Evolutionary conservation across 164 flowering plant genomes (phyloP).

Genomic region (Liriodendron chinense): DNA sequence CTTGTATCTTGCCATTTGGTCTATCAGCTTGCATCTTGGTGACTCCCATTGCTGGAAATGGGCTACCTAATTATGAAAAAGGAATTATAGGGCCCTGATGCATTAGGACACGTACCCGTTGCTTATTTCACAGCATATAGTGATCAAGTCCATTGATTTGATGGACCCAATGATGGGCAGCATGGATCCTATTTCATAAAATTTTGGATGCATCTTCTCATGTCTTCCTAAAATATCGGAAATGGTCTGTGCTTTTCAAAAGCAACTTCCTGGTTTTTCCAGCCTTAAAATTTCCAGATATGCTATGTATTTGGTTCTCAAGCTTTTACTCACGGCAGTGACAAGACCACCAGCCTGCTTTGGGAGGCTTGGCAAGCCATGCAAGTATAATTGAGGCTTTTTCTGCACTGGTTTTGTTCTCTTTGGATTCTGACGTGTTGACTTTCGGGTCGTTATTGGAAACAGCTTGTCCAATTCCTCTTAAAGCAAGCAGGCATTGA

Average conservation of each 20-base stretch:
- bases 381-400: conserved; percentile 3
- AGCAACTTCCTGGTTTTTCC: neutral
- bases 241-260: neutral
- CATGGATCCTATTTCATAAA: neutral
- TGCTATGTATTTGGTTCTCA: neutral
- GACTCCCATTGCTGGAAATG: neutral
- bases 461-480: conserved; percentile 92
- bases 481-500: conserved; percentile 96
- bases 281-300: neutral
- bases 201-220: neutral
- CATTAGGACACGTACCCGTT: neutral
- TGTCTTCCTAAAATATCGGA: neutral
- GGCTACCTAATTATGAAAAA: neutral
- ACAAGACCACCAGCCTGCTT: neutral
- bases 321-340: neutral
- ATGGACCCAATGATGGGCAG: neutral
- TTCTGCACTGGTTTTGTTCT: neutral
- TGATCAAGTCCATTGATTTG: too few relatives aligned
- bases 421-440: conserved; percentile 8
- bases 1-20: conserved; percentile 4
- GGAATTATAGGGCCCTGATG: neutral
- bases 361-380: conserved; percentile 6
- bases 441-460: conserved; percentile 14
- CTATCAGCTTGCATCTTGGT: neutral
- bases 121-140: neutral